Base-by-base conservation (phyloP, 148 eudicot species). In the Nepenthes mirabilis region DNA sequence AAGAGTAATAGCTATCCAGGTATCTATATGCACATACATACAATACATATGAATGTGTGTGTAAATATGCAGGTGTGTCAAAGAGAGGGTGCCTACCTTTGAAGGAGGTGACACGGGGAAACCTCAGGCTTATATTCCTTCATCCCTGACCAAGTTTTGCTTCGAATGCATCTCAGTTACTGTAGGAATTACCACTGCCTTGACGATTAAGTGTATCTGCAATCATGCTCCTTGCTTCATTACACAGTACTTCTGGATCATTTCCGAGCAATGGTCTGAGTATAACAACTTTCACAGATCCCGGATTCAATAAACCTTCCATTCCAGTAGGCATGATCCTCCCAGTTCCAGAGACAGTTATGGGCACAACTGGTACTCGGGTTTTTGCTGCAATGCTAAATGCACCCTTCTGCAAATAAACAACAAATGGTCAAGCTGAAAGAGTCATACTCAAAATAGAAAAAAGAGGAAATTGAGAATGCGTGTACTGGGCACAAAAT, bases 321-420 rank as follows among this genome's bases (percentile, higher is more conserved):
- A 58, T 73, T 64, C 98, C 98, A 53, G 80, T 45, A 60, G 98
- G 98, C 98, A 91, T 91, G 63, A 91, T 91, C 48, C 72, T 66
- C 43, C 98, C 98, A 23, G 98, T 91, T 74, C 98, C 98, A 60
- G 74, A 79, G 37, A 91, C 76, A 66, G 96, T 82, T 56, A 91
- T 86, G 12, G 98, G 98, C 63, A 88, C 85, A 53, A 91, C 88
- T 2, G 98, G 95, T 53, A 80, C 91, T 68, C 80, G 68, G 9
- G 85, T 80, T 72, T 88, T 91, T 59, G 85, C 83, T 56, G 98
- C 98, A 62, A 86, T 76, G 67, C 88, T 88, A 85, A 91, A 91
- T 70, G 98, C 98, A 52, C 98, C 98, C 83, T 86, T 91, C 98
- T 91, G 66, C 65, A 82, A 60, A 64, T 1, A 34, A 70, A 56